Evolutionary conservation across 139 green algal species (phyloP).

Genomic region (Gonium pectorale): DNA sequence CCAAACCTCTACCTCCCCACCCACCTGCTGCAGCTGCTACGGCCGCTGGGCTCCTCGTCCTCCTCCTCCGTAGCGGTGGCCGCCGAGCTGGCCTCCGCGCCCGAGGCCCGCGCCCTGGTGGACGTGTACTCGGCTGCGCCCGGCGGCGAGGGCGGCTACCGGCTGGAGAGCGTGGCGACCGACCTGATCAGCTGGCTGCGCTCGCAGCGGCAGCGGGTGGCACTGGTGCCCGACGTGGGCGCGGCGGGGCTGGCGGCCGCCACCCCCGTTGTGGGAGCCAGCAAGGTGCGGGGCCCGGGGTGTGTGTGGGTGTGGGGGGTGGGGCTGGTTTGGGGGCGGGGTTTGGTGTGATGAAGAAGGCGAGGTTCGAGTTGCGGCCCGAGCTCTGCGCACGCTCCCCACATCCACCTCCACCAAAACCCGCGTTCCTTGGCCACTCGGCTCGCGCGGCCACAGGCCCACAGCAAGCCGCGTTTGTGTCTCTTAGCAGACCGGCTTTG

Average conservation of each 20-base stretch:
- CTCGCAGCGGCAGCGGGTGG: slow-evolving; percentile 20
- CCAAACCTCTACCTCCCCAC: too few species aligned
- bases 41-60: slow-evolving; percentile 52
- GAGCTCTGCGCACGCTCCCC: too few species aligned
- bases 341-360: too few species aligned
- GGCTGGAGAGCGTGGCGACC: slow-evolving; percentile 50
- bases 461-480: too few species aligned
- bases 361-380: too few species aligned
- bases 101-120: slow-evolving; percentile 72
- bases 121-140: slow-evolving; percentile 74
- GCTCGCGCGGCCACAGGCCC: too few species aligned
- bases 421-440: too few species aligned
- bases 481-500: too few species aligned
- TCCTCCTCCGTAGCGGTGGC: slow-evolving; percentile 65
- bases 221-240: slow-evolving; percentile 63
- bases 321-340: background rate
- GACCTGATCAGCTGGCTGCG: slow-evolving; percentile 53
- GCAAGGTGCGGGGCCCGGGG: background rate
- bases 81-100: slow-evolving; percentile 36
- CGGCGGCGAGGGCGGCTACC: background rate
- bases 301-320: background rate
- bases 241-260: background rate
- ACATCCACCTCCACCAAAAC: too few species aligned
- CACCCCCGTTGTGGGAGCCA: slow-evolving; percentile 28
- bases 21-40: slow-evolving; percentile 63